Base-by-base conservation (phyloP, 805 yeast species). In the Saccharomycopsis synnaedendra region DNA sequence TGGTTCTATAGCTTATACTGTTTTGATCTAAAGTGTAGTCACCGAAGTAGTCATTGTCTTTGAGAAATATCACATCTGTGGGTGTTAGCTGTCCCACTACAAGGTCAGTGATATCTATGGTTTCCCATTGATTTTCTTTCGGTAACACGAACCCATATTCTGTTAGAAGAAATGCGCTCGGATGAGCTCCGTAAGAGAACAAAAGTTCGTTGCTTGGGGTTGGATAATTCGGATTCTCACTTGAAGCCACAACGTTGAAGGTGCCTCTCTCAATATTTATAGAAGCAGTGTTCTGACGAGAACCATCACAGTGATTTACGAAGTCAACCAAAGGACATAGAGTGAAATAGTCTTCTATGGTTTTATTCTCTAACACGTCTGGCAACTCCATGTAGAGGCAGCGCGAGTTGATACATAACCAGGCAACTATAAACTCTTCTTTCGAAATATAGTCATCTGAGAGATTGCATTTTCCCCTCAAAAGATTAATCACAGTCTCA, bases 251-350 rank as follows among this genome's bases (percentile, higher is more conserved):
- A 1, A 82, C 85, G 31, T 68, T 67, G 63, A 82, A 80, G 1
- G 84, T 82, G 28, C 58, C 55, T 5, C 57, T 51, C 19, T 71
- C 67, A 36, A 72, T 70, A 52, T 69, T 59, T 45, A 81, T 70
- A 28, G 62, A 65, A 53, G 86, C 76, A 52, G 76, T 80, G 39
- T 70, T 74, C 4, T 71, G 70, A 37, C 11, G 11, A 19, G 67
- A 46, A 3, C 59, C 58, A 3, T 63, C 55, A 9, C 68, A 56
- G 62, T 90, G 97, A 63, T 90, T 93, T 45, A 90, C 66, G 60
- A 85, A 84, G 65, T 90, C 98, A 29, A 89, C 88, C 53, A 69
- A 81, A 0, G 98, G 98, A 0, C 90, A 97, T 76, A 90, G 66
- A 1, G 97, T 86, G 66, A 90, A 80, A 60, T 85, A 82, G 55